These are phyloP conservation scores for Kazachstania psychrophila DNA, from an alignment of 805 yeast species.

Conservation along the genomic window DNA sequence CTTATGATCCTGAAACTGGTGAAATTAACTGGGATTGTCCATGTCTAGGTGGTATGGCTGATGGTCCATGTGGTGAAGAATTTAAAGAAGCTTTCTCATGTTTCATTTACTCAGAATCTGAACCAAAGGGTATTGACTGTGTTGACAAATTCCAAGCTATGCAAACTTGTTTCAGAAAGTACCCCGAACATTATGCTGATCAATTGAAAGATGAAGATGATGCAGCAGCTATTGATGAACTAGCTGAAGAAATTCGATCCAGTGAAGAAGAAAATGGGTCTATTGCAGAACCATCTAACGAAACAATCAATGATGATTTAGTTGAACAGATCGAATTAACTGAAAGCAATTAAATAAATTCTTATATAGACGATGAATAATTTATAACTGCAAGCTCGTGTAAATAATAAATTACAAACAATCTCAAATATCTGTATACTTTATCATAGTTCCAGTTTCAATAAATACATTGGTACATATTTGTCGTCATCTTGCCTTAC, in stretches of 20 bases:
- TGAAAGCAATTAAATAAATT: conserved; percentile 5
- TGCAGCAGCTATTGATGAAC: conserved; percentile 2
- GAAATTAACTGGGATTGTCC: conserved; percentile 99
- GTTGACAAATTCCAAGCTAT: conserved; percentile 81
- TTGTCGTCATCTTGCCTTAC: conserved; percentile 20
- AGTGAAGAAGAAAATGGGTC: not conserved
- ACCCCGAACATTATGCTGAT: conserved; percentile 92
- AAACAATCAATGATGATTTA: conserved; percentile 1
- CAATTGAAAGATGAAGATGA: conserved; percentile 35
- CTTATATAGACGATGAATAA: not conserved
- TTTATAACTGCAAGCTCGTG: not conserved
- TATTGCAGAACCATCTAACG: not conserved
- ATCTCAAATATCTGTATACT: not conserved
- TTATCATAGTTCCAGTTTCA: conserved; percentile 8
- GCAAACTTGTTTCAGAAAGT: conserved; percentile 89
- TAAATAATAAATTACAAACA: not conserved
- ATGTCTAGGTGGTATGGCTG: conserved; percentile 97
- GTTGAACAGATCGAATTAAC: conserved; percentile 10
- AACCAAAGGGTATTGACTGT: conserved; percentile 96
- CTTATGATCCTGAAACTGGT: conserved; percentile 94
- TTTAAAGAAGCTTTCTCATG: conserved; percentile 93
- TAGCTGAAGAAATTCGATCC: not conserved
- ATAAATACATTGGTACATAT: conserved; percentile 17
- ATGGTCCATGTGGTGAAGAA: conserved; percentile 98
- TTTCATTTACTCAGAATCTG: conserved; percentile 87